These are phyloP conservation scores for Inga oerstediana DNA, from an alignment of 306 rosid species.

Conservation along the genomic window DNA sequence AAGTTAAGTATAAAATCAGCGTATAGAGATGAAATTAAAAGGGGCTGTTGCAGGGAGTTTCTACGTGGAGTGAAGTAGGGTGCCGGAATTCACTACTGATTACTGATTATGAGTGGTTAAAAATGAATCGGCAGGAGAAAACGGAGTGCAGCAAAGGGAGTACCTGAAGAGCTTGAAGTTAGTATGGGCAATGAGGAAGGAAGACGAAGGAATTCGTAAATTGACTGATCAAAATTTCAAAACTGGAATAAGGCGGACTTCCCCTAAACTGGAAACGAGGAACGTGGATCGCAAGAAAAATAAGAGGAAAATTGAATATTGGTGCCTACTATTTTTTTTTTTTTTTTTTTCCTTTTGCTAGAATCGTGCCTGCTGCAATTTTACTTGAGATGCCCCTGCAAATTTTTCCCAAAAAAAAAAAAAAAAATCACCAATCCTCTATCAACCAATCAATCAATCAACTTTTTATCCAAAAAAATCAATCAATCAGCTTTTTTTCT, in stretches of 20 bases:
- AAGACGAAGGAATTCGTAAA: not conserved
- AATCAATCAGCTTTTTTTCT: no score
- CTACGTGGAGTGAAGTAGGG: not conserved
- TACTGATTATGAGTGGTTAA: not conserved
- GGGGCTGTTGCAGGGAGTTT: not conserved
- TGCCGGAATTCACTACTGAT: not conserved
- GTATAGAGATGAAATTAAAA: not conserved
- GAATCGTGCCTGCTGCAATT: no score
- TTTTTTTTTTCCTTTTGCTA: no score
- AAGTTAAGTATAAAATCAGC: conserved; percentile 37
- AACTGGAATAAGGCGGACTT: not conserved
- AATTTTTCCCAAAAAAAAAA: no score
- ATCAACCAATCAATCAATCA: no score
- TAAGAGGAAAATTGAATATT: no score
- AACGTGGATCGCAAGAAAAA: no score
- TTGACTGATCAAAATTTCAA: not conserved
- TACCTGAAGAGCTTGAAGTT: conserved; percentile 17
- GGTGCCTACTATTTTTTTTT: no score
- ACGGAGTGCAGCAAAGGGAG: not conserved
- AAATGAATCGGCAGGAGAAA: not conserved
- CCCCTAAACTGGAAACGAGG: no score
- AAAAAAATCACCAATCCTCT: no score
- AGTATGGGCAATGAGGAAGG: not conserved
- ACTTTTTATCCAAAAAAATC: no score
- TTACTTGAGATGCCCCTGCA: no score